Conservation (phyloP, 768 basidiomycete species). For the Tylopilus felleus region DNA sequence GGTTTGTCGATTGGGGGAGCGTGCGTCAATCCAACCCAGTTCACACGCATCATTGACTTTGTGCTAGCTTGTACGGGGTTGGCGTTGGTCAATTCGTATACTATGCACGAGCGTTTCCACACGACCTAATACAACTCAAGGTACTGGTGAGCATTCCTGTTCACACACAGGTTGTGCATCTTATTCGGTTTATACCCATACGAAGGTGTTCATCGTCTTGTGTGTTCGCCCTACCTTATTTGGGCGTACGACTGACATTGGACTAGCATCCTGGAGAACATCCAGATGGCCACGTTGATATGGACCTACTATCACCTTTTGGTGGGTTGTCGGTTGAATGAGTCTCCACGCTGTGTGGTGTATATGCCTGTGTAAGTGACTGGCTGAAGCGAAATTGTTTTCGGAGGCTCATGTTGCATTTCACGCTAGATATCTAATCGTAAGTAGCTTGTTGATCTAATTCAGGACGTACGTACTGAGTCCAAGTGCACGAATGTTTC, state of each 20-base stretch:
- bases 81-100: conserved; percentile 17
- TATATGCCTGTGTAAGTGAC: conserved; percentile 8
- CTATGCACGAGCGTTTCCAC: conserved; percentile 18
- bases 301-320: conserved; percentile 1
- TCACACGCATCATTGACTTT: neutral
- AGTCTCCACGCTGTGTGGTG: neutral
- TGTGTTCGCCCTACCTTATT: neutral
- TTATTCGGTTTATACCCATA: neutral
- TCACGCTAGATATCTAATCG: conserved; percentile 1
- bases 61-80: conserved; percentile 18
- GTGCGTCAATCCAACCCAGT: conserved; percentile 5
- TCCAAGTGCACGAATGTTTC: neutral
- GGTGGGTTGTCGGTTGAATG: conserved; percentile 8
- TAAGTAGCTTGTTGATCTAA: neutral
- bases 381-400: neutral
- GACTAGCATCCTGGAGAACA: conserved; percentile 9
- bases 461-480: neutral
- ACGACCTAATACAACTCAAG: conserved; percentile 11
- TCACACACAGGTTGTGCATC: neutral
- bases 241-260: neutral
- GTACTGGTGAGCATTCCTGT: conserved; percentile 9
- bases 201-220: conserved; percentile 10
- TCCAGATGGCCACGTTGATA: neutral
- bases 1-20: conserved; percentile 10
- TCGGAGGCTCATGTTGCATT: neutral